Conservation (phyloP, 1,284 basidiomycete genomes). For the Rhodotorula glutinis region DNA sequence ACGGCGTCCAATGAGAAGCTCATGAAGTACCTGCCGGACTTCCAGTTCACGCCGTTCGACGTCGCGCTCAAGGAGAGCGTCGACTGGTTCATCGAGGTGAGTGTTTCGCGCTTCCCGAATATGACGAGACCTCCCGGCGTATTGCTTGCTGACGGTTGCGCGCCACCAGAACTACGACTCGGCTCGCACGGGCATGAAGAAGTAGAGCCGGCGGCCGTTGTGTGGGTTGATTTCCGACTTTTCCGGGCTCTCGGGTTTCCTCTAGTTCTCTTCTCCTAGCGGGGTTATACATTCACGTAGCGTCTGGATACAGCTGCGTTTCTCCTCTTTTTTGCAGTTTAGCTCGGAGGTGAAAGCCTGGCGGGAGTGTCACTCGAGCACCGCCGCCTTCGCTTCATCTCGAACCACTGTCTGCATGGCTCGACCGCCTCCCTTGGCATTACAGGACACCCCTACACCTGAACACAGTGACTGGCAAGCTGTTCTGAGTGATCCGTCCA, state of each 20-base stretch:
- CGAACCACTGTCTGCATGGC: no score
- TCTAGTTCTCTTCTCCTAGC: neutral
- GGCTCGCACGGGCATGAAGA: slow-evolving; percentile 57
- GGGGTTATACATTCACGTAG: no score
- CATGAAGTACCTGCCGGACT: slow-evolving; percentile 60
- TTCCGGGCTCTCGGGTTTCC: neutral
- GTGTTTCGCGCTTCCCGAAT: neutral
- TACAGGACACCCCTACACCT: neutral
- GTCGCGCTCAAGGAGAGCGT: slow-evolving; percentile 70
- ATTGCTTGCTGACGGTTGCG: neutral
- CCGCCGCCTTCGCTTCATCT: no score
- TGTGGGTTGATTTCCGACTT: no score
- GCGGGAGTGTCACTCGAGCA: neutral
- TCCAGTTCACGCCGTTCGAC: slow-evolving; percentile 84
- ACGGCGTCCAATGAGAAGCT: slow-evolving; percentile 80
- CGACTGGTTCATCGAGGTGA: slow-evolving; percentile 66
- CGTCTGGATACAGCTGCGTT: neutral
- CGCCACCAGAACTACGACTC: slow-evolving; percentile 58
- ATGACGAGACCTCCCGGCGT: neutral
- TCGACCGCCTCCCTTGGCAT: neutral
- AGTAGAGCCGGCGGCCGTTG: slow-evolving; percentile 1
- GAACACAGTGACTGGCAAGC: slow-evolving; percentile 17
- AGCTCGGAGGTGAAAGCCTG: neutral
- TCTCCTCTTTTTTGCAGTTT: no score
- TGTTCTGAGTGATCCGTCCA: slow-evolving; percentile 16